Base-by-base conservation (phyloP, 2,329 filamentous ascomycete species). In the Gaeumannomyces sp. region DNA sequence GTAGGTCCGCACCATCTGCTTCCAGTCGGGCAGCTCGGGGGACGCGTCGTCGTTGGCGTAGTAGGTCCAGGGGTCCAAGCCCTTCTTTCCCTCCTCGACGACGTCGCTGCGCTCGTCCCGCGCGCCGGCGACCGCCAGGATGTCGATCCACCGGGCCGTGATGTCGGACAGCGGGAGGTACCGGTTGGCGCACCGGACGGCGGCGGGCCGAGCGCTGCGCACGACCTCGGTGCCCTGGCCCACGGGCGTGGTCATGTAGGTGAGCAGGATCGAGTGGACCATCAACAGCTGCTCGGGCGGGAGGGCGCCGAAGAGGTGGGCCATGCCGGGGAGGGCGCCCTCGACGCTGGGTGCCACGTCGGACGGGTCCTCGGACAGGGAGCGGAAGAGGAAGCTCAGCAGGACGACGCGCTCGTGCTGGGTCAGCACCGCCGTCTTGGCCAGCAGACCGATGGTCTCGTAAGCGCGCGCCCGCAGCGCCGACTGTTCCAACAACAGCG, bases 301-400 rank as follows among this genome's bases (percentile, higher is more conserved):
- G 59, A 69, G 67, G 45, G 22, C 10, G 14, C 58, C 65, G 65
- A 85, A 81, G 16, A 80, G 78, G 2, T 74, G 77, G 50, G 79
- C 82, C 67, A 97, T 81, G 64, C 89, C 92, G 4, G 93, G 94
- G 4, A 98, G 79, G 0, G 93, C 90, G 63, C 94, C 91, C 71
- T 98, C 93, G 64, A 98, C 93, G 72, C 92, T 95, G 67, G 96
- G 88, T 60, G 90, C 89, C 1, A 93, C 89, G 11, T 90, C 88
- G 0, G 87, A 90, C 0, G 87, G 85, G 70, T 98, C 94, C 69
- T 93, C 89, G 14, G 89, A 88, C 3, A 98, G 80, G 0, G 93
- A 94, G 31, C 84, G 84, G 71, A 98, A 96, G 0, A 98, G 82
- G 90, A 92, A 98, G 62, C 84, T 66, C 0, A 85, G 69, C 85